Conservation (phyloP, 768 basidiomycete genomes). For the Lactifluus volemus region DNA sequence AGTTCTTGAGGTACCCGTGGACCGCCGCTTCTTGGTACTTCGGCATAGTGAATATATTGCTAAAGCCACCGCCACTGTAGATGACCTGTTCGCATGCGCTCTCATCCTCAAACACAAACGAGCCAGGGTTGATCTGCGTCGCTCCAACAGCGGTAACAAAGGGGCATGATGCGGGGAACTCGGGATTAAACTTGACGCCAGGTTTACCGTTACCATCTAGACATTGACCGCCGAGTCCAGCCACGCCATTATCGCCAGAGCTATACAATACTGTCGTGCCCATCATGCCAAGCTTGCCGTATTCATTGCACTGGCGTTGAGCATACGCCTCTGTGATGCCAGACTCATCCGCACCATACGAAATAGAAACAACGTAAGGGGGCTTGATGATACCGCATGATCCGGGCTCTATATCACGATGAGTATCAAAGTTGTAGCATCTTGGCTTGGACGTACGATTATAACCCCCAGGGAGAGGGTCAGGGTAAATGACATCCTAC, state of each 20-base stretch:
- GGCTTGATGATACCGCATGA: constrained; percentile 31
- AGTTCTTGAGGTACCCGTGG: constrained; percentile 24
- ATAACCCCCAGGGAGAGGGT: constrained; percentile 25
- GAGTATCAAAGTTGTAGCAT: not conserved
- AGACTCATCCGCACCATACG: constrained; percentile 32
- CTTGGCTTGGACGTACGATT: constrained; percentile 25
- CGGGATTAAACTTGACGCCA: constrained; percentile 31
- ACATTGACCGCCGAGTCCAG: constrained; percentile 28
- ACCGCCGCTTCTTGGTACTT: constrained; percentile 28
- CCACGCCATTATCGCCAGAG: constrained; percentile 40
- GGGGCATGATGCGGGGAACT: constrained; percentile 37
- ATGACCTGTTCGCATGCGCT: constrained; percentile 31
- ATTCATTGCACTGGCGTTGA: constrained; percentile 36
- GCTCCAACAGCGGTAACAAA: constrained; percentile 32
- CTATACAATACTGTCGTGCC: constrained; percentile 36
- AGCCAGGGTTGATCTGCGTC: constrained; percentile 30
- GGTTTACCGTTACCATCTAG: constrained; percentile 25
- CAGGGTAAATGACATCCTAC: constrained; percentile 31
- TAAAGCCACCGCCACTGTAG: constrained; percentile 35
- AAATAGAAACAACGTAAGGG: constrained; percentile 35
- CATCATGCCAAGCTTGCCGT: constrained; percentile 37
- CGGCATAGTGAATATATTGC: constrained; percentile 33
- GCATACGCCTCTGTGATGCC: constrained; percentile 29
- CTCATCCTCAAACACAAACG: constrained; percentile 30
- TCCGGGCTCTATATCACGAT: constrained; percentile 22